Base-by-base conservation (phyloP, 1,139 yeast genomes). In the Geotrichum citri-aurantii region DNA sequence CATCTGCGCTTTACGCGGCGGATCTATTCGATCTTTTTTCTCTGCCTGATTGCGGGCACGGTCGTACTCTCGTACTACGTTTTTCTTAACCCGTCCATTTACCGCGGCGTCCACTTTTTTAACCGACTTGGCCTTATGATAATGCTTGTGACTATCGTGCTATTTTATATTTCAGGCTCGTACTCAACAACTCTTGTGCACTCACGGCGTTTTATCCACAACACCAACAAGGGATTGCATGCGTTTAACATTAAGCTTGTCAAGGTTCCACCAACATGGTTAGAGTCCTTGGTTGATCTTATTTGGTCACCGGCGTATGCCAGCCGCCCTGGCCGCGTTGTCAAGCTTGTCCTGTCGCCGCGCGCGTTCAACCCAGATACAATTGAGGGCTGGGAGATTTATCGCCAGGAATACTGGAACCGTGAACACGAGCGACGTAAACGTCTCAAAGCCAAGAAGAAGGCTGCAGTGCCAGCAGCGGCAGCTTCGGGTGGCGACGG, bases 361-460 rank as follows among this genome's bases (percentile, higher is more conserved):
- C 77, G 97, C 57, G 85, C 85, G 1, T 93, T 92, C 71, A 83
- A 83, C 62, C 84, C 93, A 0, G 95, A 88, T 59, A 83, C 88
- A 3, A 79, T 97, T 64, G 97, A 92, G 70, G 95, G 92, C 12
- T 93, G 99, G 99, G 99, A 93, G 68, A 73, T 90, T 52, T 93
- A 92, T 68, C 76, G 99, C 60, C 89, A 89, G 66, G 97, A 92
- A 70, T 93, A 91, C 69, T 93, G 98, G 97, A 83, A 84, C 37
- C 80, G 87, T 65, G 97, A 91, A 70, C 87, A 91, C 1, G 83
- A 85, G 6, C 79, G 95, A n/a, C 31, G 48, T n/a, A 51, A 44
- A 44, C 46, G 52, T 14, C 48, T 48, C 23, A 33, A 52, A 10
- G 24, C 46, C 19, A 49, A 31, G 17, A 40, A 48, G 47, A 37